Conservation (phyloP, 257 asterid genomes). For the Gardenia jasminoides region DNA sequence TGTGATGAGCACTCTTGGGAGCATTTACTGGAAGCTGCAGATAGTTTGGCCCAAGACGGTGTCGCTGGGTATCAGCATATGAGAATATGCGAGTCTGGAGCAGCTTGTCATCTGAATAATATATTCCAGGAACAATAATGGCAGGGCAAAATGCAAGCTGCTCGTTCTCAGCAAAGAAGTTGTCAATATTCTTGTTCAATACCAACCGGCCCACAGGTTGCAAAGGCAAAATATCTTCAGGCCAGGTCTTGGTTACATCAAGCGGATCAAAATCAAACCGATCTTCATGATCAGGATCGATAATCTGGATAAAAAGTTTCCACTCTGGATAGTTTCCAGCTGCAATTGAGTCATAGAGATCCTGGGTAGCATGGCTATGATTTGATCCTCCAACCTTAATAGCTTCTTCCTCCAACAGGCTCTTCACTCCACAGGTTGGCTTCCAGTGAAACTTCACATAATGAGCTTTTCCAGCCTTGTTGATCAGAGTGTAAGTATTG, state of each 20-base stretch:
- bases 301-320: constrained; percentile 87
- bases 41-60: constrained; percentile 56
- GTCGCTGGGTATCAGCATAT: constrained; percentile 48
- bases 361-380: constrained; percentile 97
- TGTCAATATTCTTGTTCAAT: constrained; percentile 84
- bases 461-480: constrained; percentile 80
- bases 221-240: constrained; percentile 86
- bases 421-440: constrained; percentile 96
- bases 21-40: constrained; percentile 55
- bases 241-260: constrained; percentile 95
- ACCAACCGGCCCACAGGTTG: constrained; percentile 99
- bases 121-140: constrained; percentile 45
- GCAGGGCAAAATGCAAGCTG: constrained; percentile 58
- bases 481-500: constrained; percentile 78
- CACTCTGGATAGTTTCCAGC: constrained; percentile 95
- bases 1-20: constrained; percentile 54
- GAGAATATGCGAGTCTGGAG: constrained; percentile 50
- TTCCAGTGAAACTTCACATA: constrained; percentile 97
- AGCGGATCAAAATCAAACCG: constrained; percentile 93
- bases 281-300: constrained; percentile 87
- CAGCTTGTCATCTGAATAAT: constrained; percentile 49
- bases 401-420: constrained; percentile 77
- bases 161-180: constrained; percentile 58
- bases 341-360: constrained; percentile 84
- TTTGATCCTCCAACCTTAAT: constrained; percentile 80